A percentile compares a stretch with the other conserved stretches of the same genome.
Evolutionary conservation across 1,139 yeast species (phyloP).

Genomic region (Lodderomyces theae): DNA sequence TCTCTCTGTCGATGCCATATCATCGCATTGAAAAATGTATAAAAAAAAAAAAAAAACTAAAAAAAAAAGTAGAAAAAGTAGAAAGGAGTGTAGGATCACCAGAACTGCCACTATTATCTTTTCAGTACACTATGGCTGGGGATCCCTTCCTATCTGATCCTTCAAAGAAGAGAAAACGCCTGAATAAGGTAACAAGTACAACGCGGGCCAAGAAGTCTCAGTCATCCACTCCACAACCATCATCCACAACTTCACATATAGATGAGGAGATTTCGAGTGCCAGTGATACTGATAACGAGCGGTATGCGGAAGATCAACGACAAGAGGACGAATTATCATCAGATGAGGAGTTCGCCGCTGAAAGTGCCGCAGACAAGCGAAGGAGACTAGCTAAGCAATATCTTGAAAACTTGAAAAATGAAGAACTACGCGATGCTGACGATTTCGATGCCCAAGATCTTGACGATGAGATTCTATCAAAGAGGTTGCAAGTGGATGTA

Average conservation of each 20-base stretch:
- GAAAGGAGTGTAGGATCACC: too few species aligned
- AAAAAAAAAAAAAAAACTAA: constrained; percentile 3
- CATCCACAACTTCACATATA: constrained; percentile 8
- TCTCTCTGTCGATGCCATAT: constrained; percentile 1
- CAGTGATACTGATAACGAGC: constrained; percentile 26
- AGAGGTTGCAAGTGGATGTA: constrained; percentile 81
- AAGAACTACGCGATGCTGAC: constrained; percentile 43
- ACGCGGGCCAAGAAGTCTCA: constrained; percentile 18
- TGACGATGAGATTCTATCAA: constrained; percentile 79
- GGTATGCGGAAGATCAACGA: constrained; percentile 17
- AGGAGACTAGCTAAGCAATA: constrained; percentile 93
- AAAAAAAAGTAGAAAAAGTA: neutral
- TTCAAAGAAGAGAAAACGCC: constrained; percentile 48
- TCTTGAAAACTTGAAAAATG: constrained; percentile 69
- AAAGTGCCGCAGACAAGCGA: constrained; percentile 89
- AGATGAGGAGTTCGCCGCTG: constrained; percentile 70
- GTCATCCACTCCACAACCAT: constrained; percentile 13
- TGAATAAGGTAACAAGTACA: constrained; percentile 20
- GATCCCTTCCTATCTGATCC: constrained; percentile 67
- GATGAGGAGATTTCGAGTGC: constrained; percentile 45
- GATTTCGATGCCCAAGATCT: constrained; percentile 91
- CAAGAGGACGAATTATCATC: constrained; percentile 48
- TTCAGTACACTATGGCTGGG: constrained; percentile 38
- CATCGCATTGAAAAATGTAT: neutral
- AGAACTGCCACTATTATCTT: neutral